These are phyloP conservation scores for Amauroascus verrucosus DNA, from an alignment of 2,329 filamentous ascomycete species.

Conservation along the genomic window DNA sequence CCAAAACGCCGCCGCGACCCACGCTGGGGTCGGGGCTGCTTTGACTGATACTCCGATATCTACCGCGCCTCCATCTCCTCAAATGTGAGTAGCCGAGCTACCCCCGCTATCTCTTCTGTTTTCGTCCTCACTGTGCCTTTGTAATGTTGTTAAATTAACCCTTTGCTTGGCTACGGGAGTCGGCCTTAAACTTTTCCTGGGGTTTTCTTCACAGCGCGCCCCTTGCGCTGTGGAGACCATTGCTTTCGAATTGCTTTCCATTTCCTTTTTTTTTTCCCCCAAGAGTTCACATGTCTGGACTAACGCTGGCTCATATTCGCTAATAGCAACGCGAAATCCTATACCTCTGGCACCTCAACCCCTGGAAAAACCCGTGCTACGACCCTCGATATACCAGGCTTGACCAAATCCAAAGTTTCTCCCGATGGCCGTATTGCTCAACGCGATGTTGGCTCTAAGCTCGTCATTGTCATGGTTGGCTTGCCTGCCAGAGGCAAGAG, in stretches of 20 bases:
- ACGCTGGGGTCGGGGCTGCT: conserved; percentile 43
- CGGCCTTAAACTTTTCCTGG: neutral
- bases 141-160: neutral
- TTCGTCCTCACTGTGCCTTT: neutral
- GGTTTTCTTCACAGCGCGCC: no score
- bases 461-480: conserved; percentile 97
- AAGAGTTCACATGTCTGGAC: neutral
- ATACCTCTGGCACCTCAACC: conserved; percentile 66
- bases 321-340: conserved; percentile 24
- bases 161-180: neutral
- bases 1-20: conserved; percentile 31
- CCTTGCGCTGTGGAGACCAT: conserved; percentile 1
- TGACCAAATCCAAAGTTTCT: conserved; percentile 90
- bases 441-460: conserved; percentile 87
- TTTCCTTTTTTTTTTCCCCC: neutral
- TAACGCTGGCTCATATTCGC: conserved; percentile 5
- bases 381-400: conserved; percentile 89
- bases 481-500: conserved; percentile 92
- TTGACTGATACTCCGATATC: conserved; percentile 54
- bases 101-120: no score
- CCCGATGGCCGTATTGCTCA: conserved; percentile 90
- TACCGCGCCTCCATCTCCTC: conserved; percentile 52
- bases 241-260: neutral
- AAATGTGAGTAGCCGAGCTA: conserved; percentile 54
- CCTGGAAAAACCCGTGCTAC: conserved; percentile 77